A percentile compares a stretch with the other conserved stretches of the same genome.
Evolutionary conservation across 768 basidiomycete genomes (phyloP).

Genomic region (Crassisporium funariophilum): DNA sequence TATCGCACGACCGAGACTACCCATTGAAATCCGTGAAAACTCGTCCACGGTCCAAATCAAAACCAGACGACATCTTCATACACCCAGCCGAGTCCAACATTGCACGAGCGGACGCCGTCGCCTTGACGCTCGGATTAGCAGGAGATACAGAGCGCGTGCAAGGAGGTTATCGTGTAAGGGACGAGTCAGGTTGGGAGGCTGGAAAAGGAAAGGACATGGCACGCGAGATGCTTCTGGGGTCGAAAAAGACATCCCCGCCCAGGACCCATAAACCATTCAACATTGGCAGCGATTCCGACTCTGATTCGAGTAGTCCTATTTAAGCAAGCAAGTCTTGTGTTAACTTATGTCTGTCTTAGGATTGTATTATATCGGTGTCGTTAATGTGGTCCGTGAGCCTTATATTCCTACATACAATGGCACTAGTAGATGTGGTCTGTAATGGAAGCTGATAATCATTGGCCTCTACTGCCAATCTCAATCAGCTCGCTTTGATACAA

Average conservation of each 20-base stretch:
- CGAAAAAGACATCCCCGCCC: slow-evolving; percentile 6
- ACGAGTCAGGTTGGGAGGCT: slow-evolving; percentile 48
- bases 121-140: slow-evolving; percentile 52
- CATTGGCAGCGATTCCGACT: slow-evolving; percentile 25
- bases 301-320: slow-evolving; percentile 15
- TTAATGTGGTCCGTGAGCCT: slow-evolving; percentile 3
- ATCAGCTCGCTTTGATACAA: slow-evolving; percentile 42
- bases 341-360: no score
- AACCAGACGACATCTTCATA: slow-evolving; percentile 61
- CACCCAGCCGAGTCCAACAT: slow-evolving; percentile 65
- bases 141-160: slow-evolving; percentile 51
- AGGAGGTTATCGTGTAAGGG: slow-evolving; percentile 35
- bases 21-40: slow-evolving; percentile 23
- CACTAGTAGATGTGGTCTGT: no score
- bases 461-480: slow-evolving; percentile 23
- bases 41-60: slow-evolving; percentile 52
- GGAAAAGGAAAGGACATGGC: slow-evolving; percentile 55
- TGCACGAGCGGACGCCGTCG: slow-evolving; percentile 67
- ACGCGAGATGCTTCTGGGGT: slow-evolving; percentile 39
- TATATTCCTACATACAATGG: slow-evolving; percentile 10
- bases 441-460: neutral
- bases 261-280: slow-evolving; percentile 19
- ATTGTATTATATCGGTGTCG: no score
- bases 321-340: no score
- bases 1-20: slow-evolving; percentile 19